These are phyloP conservation scores for Phytophthora capsici DNA, from an alignment of 352 stramenopile species.

Conservation along the genomic window DNA sequence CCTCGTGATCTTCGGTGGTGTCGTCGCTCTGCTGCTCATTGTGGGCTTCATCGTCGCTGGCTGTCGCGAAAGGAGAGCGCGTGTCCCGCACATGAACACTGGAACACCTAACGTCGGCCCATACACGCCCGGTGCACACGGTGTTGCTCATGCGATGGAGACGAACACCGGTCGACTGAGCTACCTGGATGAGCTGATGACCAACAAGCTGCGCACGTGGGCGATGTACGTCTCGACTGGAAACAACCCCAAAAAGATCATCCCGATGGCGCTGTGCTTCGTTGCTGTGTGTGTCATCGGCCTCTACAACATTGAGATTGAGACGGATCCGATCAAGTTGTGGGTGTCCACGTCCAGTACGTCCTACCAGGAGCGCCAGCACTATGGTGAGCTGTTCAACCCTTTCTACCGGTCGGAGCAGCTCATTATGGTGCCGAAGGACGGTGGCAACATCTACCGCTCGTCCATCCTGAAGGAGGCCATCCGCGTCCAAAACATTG, in stretches of 20 bases:
- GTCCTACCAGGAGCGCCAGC: conserved; percentile 62
- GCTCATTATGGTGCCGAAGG: conserved; percentile 69
- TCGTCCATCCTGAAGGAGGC: conserved; percentile 58
- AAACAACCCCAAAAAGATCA: conserved; percentile 49
- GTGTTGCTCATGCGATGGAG: conserved; percentile 31
- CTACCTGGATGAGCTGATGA: conserved; percentile 54
- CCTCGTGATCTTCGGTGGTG: conserved; percentile 52
- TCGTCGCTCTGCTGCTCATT: conserved; percentile 46
- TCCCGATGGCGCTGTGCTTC: conserved; percentile 44
- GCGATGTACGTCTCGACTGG: conserved; percentile 46
- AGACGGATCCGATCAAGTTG: conserved; percentile 69
- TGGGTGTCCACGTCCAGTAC: conserved; percentile 68
- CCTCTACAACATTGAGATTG: conserved; percentile 54
- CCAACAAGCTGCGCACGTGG: conserved; percentile 48
- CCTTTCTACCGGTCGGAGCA: conserved; percentile 81
- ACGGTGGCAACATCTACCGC: conserved; percentile 61
- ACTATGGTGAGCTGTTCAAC: conserved; percentile 69
- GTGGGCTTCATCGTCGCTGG: conserved; percentile 48
- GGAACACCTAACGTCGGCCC: conserved; percentile 29
- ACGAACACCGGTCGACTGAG: conserved; percentile 36
- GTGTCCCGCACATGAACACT: conserved; percentile 16
- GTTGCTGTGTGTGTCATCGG: conserved; percentile 44
- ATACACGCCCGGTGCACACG: conserved; percentile 30
- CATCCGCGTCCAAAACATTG: conserved; percentile 56
- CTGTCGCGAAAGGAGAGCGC: conserved; percentile 37